Conservation (phyloP, 768 basidiomycete genomes). For the Cystobasidium ongulense region DNA sequence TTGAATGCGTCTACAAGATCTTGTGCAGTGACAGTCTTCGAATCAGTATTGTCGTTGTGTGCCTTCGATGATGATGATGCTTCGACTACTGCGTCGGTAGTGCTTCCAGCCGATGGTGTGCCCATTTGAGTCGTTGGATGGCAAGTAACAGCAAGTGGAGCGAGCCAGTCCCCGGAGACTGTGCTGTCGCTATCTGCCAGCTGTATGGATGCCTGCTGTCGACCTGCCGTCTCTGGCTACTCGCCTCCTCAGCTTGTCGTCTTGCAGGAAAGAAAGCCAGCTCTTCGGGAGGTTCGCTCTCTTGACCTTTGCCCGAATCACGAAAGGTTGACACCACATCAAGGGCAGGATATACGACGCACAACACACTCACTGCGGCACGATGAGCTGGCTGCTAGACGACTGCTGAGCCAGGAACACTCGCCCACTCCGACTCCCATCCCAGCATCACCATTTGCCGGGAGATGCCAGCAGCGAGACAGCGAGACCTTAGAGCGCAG, state of each 20-base stretch:
- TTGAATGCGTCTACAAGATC: constrained; percentile 18
- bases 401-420: not conserved
- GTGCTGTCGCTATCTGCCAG: not conserved
- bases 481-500: not conserved
- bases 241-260: no score
- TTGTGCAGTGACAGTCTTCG: not conserved
- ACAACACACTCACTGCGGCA: not conserved
- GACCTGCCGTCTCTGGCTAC: no score
- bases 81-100: not conserved
- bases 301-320: not conserved
- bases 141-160: not conserved
- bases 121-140: not conserved
- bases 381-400: not conserved
- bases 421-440: not conserved
- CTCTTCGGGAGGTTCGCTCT: not conserved
- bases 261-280: not conserved
- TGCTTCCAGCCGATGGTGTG: not conserved
- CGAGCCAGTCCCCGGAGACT: not conserved
- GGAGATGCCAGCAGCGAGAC: constrained; percentile 10
- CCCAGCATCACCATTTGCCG: not conserved
- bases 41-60: not conserved
- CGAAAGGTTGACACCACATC: not conserved
- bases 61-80: not conserved
- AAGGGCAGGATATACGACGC: not conserved
- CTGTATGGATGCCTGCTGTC: not conserved